A percentile compares a stretch with the other conserved stretches of the same genome.
Evolutionary conservation across 23 red algal species (phyloP).

Genomic region (Agarophyton chilense): DNA sequence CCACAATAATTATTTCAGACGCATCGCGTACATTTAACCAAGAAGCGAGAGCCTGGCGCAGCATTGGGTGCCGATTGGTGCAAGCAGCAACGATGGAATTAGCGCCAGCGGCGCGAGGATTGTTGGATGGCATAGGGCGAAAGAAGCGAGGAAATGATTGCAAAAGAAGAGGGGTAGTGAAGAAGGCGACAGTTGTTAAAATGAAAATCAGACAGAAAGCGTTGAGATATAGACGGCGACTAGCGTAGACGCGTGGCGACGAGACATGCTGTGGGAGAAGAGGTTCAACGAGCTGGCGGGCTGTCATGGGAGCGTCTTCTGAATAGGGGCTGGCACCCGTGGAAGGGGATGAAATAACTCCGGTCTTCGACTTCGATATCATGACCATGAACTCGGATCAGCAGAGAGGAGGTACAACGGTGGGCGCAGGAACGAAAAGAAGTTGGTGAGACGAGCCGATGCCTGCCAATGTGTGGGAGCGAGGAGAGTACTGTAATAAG

Average conservation of each 20-base stretch:
- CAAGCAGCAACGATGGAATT: conserved; percentile 83
- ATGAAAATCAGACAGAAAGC: conserved; percentile 46
- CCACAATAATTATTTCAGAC: conserved; percentile 77
- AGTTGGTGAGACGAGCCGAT: too few relatives aligned
- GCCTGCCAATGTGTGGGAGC: too few relatives aligned
- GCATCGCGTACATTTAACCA: conserved; percentile 56
- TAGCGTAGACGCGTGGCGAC: not conserved
- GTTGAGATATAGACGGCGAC: conserved; percentile 33
- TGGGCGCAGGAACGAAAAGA: too few relatives aligned
- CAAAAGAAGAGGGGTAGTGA: conserved; percentile 45
- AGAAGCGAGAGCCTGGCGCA: conserved; percentile 41
- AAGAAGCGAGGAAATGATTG: conserved; percentile 32
- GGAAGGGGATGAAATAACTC: not conserved
- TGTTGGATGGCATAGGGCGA: conserved; percentile 4
- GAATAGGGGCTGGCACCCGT: not conserved
- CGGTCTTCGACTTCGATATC: too few relatives aligned
- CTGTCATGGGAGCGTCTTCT: not conserved
- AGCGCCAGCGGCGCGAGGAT: not conserved
- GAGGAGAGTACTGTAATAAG: too few relatives aligned
- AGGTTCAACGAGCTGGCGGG: conserved; percentile 8
- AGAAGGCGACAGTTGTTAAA: conserved; percentile 31
- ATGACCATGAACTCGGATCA: too few relatives aligned
- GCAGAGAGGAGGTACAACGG: too few relatives aligned
- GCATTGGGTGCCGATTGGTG: conserved; percentile 43
- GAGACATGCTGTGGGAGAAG: conserved; percentile 35